phyloP scores from a whole-genome alignment of 345 rosid species.

The Populus simonii region DNA sequence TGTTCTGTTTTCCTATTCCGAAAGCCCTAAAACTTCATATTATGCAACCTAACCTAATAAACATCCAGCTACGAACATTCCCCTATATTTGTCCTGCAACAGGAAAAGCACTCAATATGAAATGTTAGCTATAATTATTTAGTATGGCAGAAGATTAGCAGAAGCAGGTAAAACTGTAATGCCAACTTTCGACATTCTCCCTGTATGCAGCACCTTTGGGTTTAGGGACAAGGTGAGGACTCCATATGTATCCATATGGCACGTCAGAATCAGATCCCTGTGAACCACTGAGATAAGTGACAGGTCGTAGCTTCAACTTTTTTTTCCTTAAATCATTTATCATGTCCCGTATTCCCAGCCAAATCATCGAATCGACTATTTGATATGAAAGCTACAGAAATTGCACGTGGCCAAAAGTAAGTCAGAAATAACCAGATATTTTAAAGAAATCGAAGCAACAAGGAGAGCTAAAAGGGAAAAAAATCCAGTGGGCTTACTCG shows the following conservation, averaged over 20 bases:
- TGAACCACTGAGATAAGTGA: constrained; percentile 97
- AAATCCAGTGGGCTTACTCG: constrained; percentile 52
- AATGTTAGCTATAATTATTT: background rate
- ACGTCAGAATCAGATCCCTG: constrained; percentile 81
- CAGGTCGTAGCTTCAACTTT: constrained; percentile 87
- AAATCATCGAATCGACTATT: constrained; percentile 91
- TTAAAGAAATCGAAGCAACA: background rate
- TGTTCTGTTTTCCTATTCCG: background rate
- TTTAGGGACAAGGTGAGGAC: constrained; percentile 98
- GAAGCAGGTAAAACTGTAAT: background rate
- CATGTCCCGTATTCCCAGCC: constrained; percentile 99
- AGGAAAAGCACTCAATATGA: background rate
- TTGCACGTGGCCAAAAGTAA: background rate
- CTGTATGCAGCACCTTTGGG: constrained; percentile 69
- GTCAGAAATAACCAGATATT: constrained; percentile 6
- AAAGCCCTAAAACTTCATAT: background rate
- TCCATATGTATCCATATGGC: constrained; percentile 99
- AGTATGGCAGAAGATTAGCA: background rate
- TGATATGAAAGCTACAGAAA: constrained; percentile 83
- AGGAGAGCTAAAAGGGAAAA: background rate
- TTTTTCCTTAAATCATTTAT: constrained; percentile 90
- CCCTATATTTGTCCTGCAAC: background rate
- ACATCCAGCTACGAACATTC: background rate
- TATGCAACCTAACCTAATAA: background rate
- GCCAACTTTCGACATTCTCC: background rate